Evolutionary conservation across 2,329 filamentous ascomycete genomes (phyloP).

Genomic region (Colletotrichum liaoningense): DNA sequence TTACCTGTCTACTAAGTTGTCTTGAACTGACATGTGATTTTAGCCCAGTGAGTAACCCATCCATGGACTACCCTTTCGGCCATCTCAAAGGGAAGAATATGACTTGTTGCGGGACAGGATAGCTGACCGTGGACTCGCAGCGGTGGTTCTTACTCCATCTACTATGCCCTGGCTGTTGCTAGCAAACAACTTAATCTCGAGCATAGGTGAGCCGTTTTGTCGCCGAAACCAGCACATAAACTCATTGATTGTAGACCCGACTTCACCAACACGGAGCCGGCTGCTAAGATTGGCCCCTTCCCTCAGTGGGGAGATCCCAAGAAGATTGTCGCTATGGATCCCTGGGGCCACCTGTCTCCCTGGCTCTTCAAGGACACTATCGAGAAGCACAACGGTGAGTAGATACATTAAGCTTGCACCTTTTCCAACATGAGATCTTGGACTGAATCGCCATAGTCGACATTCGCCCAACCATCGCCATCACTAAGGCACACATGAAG

Average conservation of each 20-base stretch:
- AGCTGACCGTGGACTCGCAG: constrained; percentile 39
- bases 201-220: constrained; percentile 66
- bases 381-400: constrained; percentile 74
- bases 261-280: constrained; percentile 85
- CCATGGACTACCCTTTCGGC: not conserved
- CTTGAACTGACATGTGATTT: constrained; percentile 40
- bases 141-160: constrained; percentile 95
- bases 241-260: constrained; percentile 57
- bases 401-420: not conserved
- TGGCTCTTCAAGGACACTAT: constrained; percentile 86
- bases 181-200: constrained; percentile 88
- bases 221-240: not conserved
- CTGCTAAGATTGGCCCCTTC: constrained; percentile 89
- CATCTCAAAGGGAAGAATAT: not conserved
- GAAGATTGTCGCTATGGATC: constrained; percentile 99
- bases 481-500: constrained; percentile 95
- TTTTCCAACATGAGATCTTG: not conserved
- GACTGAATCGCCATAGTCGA: constrained; percentile 65
- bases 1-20: not conserved
- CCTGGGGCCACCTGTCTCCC: constrained; percentile 87
- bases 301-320: constrained; percentile 89
- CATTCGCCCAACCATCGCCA: constrained; percentile 89
- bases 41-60: constrained; percentile 49
- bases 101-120: not conserved
- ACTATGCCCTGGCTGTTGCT: constrained; percentile 92